A percentile compares a stretch with the other conserved stretches of the same genome.
Conservation (phyloP, 2,329 filamentous ascomycete species). For the Botrytis galanthina region DNA sequence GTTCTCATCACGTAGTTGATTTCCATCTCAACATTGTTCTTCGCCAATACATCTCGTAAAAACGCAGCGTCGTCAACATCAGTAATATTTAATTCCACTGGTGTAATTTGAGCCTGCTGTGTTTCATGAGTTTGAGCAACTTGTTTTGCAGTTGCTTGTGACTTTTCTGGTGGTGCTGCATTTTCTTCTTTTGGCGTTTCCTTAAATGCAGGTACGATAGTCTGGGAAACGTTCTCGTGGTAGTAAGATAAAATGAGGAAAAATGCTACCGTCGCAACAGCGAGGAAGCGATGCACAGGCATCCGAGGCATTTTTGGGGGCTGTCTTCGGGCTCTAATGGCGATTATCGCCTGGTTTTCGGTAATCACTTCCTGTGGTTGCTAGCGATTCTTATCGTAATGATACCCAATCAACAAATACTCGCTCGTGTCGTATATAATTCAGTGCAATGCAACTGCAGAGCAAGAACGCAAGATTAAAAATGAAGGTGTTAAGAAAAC, state of each 20-base stretch:
- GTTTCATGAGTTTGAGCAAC: conserved; percentile 1
- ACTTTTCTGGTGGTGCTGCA: background rate
- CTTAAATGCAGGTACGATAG: conserved; percentile 4
- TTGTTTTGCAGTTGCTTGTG: conserved; percentile 1
- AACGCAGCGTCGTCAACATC: conserved; percentile 28
- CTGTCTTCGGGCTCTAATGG: background rate
- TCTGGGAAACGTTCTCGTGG: conserved; percentile 14
- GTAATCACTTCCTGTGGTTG: background rate
- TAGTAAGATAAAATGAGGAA: conserved; percentile 16
- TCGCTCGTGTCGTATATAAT: background rate
- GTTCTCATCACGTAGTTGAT: conserved; percentile 35
- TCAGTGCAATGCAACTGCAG: background rate
- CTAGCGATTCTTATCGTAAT: background rate
- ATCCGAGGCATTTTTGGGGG: conserved; percentile 17
- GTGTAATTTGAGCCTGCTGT: background rate
- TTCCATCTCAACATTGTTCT: conserved; percentile 31
- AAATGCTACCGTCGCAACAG: conserved; percentile 10
- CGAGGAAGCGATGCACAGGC: conserved; percentile 15
- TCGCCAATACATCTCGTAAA: conserved; percentile 31
- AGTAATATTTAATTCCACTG: background rate
- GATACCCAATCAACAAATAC: background rate
- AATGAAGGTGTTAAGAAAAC: conserved; percentile 2
- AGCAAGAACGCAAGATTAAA: background rate
- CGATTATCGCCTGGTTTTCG: background rate
- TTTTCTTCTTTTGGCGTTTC: conserved; percentile 7